Evolutionary conservation across 1,139 yeast species (phyloP), one percentile per base, ranked within the genome.

Genomic region (Candida frijolesensis): DNA sequence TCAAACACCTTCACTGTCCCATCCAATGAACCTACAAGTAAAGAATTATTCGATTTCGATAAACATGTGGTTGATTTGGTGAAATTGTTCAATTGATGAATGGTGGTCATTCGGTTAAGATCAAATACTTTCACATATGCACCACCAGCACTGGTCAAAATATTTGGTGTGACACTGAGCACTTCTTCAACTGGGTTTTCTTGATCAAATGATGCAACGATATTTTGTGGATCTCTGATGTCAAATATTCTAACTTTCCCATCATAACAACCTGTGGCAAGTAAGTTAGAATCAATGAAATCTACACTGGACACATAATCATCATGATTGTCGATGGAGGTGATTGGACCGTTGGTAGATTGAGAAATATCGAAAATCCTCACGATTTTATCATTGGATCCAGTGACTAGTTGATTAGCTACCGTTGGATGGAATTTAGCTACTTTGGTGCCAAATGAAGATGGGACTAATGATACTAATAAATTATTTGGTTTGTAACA

Each of bases 1-100:
- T 92, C 98, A 66, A 94, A 89, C 44, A 92, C 91, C 69, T 94
- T 94, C 52, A 94, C 97, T 67, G 94, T 99, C 15, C 99, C 99
- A 68, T 94, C 99, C 53, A 94, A 76, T 0, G 97, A 92, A 19
- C 98, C 97, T 8, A 96, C 97, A 46, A 94, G 70, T 48, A 94
- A 74, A 10, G 96, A 96, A 46, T 85, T 78, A 56, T 84, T 84
- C 3, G 87, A 81, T 60, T 86, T 80, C 57, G 86, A 84, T 56
- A 92, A 74, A 53, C 94, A 84, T 19, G 97, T 91, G 37, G 94
- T 97, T 1, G 97, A 88, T 68, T 94, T 94, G 57, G 94, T 94
- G 74, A 94, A 95, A 65, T 91, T 92, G 49, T 82, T 78, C 59
- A 90, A 72, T 54, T 85, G 84, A 59, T 80, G 79, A 45, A 86